Evolutionary conservation across 192 early-diverging fungal species (phyloP).

Genomic region (Paraglomus brasilianum): DNA sequence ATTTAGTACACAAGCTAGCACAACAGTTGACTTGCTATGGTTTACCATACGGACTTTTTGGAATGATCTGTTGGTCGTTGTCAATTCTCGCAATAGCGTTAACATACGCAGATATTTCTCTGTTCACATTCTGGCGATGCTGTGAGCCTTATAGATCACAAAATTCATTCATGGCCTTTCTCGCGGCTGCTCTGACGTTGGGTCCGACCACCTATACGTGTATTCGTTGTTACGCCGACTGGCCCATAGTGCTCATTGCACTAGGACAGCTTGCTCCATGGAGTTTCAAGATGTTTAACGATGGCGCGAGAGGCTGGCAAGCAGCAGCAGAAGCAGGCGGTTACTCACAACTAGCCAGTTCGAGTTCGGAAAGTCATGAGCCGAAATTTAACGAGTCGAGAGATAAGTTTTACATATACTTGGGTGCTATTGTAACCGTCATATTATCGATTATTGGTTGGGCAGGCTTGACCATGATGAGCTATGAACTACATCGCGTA

Average conservation of each 20-base stretch:
- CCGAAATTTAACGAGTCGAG: too few species aligned
- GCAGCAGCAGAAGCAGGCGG: not conserved
- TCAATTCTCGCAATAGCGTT: not conserved
- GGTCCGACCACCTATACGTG: constrained; percentile 14
- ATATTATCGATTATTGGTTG: constrained; percentile 6
- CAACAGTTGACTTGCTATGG: not conserved
- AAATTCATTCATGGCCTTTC: not conserved
- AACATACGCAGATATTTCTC: not conserved
- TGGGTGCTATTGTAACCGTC: not conserved
- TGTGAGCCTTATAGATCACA: not conserved
- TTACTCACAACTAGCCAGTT: not conserved
- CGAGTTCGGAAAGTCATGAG: too few species aligned
- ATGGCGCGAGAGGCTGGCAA: not conserved
- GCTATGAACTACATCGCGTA: too few species aligned
- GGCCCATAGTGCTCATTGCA: not conserved
- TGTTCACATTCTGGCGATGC: not conserved
- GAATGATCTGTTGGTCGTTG: not conserved
- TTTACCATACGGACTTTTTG: constrained; percentile 19
- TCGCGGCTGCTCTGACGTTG: not conserved
- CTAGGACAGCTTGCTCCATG: constrained; percentile 15
- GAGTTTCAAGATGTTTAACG: constrained; percentile 15
- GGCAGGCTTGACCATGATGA: not conserved
- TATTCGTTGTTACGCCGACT: not conserved
- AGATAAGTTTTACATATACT: too few species aligned
- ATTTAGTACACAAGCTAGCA: not conserved